A percentile compares a stretch with the other conserved stretches of the same genome.
Conservation (phyloP, 805 yeast genomes). For the Candida xyloterini region DNA sequence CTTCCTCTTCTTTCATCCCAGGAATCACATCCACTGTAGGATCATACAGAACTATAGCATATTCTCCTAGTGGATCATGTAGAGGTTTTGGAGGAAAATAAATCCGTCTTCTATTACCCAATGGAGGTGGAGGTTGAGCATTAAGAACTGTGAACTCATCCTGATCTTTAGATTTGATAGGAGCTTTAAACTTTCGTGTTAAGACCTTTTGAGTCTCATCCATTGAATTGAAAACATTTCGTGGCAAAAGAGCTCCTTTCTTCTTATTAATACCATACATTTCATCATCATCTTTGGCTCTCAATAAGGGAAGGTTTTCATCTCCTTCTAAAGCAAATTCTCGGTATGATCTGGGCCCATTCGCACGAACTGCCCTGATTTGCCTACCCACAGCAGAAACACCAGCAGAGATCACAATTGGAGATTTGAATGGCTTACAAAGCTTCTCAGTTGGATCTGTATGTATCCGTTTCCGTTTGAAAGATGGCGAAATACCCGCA, state of each 20-base stretch:
- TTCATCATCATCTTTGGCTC: slow-evolving; percentile 30
- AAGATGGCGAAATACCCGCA: slow-evolving; percentile 58
- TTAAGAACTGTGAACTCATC: slow-evolving; percentile 28
- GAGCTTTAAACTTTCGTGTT: slow-evolving; percentile 55
- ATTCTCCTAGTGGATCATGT: slow-evolving; percentile 92
- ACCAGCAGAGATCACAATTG: slow-evolving; percentile 38
- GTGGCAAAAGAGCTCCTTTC: slow-evolving; percentile 60
- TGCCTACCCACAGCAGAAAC: slow-evolving; percentile 10
- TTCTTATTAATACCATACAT: slow-evolving; percentile 35
- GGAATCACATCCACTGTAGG: slow-evolving; percentile 77
- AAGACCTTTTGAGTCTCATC: slow-evolving; percentile 40
- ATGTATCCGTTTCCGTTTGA: slow-evolving; percentile 53
- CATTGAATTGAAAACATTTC: slow-evolving; percentile 44
- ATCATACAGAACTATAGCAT: slow-evolving; percentile 91
- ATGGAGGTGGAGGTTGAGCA: slow-evolving; percentile 62
- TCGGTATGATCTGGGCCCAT: slow-evolving; percentile 41
- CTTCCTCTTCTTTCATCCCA: slow-evolving; percentile 30
- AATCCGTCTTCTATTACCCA: slow-evolving; percentile 75
- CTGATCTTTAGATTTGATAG: slow-evolving; percentile 45
- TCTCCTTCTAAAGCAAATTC: slow-evolving; percentile 33
- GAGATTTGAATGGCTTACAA: slow-evolving; percentile 68
- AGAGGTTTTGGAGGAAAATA: slow-evolving; percentile 82
- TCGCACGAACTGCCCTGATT: slow-evolving; percentile 29
- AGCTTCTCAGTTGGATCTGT: slow-evolving; percentile 51
- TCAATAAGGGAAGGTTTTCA: slow-evolving; percentile 30